Evolutionary conservation across 2,329 filamentous ascomycete genomes (phyloP).

Genomic region (Colletotrichum orchidophilum): DNA sequence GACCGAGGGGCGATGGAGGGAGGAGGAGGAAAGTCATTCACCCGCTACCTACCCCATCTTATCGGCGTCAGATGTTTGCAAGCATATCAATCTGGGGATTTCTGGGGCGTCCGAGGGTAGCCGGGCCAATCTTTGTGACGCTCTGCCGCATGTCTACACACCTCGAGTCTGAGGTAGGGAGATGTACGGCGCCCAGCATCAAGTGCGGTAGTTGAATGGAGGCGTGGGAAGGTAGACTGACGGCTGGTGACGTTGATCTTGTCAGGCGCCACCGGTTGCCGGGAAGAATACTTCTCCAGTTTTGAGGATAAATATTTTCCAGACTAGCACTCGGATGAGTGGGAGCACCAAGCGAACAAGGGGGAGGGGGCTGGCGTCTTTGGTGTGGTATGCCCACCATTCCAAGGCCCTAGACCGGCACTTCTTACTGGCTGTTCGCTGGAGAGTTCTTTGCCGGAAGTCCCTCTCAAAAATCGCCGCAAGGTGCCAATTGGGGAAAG

Average conservation of each 20-base stretch:
- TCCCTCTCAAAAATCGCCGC: not conserved
- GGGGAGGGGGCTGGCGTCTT: not conserved
- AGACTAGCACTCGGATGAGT: not conserved
- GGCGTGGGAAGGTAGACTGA: not conserved
- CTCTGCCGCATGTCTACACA: conserved; percentile 12
- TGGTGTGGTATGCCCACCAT: conserved; percentile 12
- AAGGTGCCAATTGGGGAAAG: conserved; percentile 22
- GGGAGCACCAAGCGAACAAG: conserved; percentile 1
- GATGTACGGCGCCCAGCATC: conserved; percentile 8
- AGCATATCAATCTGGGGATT: conserved; percentile 5
- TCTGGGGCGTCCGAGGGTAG: conserved; percentile 23
- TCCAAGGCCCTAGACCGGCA: conserved; percentile 18
- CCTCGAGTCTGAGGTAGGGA: not conserved
- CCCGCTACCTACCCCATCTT: conserved; percentile 20
- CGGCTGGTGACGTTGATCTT: conserved; percentile 11
- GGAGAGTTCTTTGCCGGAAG: conserved; percentile 33
- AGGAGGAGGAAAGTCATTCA: conserved; percentile 27
- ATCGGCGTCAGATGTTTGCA: not conserved
- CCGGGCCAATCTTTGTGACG: conserved; percentile 12
- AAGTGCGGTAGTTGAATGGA: conserved; percentile 11
- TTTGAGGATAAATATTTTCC: conserved; percentile 29
- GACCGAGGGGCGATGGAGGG: conserved; percentile 8
- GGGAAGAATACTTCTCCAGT: conserved; percentile 23
- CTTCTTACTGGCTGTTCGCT: conserved; percentile 12
- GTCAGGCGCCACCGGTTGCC: not conserved